A percentile compares a stretch with the other conserved stretches of the same genome.
Conservation (phyloP, 345 rosid species). For the Euphorbia peplus region DNA sequence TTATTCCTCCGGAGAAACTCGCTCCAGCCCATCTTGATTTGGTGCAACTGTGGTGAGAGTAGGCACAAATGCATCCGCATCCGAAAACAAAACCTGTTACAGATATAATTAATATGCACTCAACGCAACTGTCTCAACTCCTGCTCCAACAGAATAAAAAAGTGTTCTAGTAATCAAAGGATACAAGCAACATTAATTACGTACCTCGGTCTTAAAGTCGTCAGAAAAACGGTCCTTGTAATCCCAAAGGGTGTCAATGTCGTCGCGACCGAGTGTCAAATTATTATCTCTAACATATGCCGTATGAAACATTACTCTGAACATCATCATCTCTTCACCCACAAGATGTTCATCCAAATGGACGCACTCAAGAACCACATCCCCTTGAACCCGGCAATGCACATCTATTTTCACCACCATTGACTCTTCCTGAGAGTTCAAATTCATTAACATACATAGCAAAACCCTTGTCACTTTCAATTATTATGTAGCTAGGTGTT, state of each 20-base stretch:
- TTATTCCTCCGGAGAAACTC: conserved; percentile 88
- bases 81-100: conserved; percentile 88
- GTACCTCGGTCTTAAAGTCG: conserved; percentile 94
- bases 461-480: conserved; percentile 18
- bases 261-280: conserved; percentile 69
- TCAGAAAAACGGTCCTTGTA: conserved; percentile 66
- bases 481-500: conserved; percentile 22
- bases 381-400: conserved; percentile 85
- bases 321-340: conserved; percentile 69
- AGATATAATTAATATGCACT: conserved; percentile 61
- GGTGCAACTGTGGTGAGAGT: conserved; percentile 41
- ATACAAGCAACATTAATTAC: conserved; percentile 34
- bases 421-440: conserved; percentile 76
- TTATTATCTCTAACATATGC: conserved; percentile 80
- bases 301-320: conserved; percentile 91
- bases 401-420: conserved; percentile 72
- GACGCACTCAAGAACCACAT: conserved; percentile 90
- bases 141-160: conserved; percentile 35
- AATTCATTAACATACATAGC: conserved; percentile 23
- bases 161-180: conserved; percentile 21
- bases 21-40: conserved; percentile 62
- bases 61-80: conserved; percentile 66
- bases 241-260: conserved; percentile 84
- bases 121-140: no score
- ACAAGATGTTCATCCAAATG: conserved; percentile 70